phyloP scores from a whole-genome alignment of 768 basidiomycete species.

The Lactarius sp. region DNA sequence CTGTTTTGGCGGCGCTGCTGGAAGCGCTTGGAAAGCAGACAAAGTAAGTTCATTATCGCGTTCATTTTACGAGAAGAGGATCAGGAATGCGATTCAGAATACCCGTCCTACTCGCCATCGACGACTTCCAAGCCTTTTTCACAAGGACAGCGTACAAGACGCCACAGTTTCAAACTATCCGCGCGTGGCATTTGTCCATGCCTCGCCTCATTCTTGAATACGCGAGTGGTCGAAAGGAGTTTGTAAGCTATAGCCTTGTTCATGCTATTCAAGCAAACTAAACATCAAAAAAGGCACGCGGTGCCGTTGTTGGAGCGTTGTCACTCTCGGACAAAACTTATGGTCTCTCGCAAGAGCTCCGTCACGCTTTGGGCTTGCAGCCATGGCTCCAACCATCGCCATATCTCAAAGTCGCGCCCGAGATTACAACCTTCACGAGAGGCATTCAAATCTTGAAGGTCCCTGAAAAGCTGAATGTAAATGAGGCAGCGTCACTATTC shows the following conservation, averaged over 20 bases:
- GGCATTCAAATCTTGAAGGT: slow-evolving; percentile 49
- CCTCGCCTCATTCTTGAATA: slow-evolving; percentile 77
- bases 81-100: slow-evolving; percentile 38
- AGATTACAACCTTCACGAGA: slow-evolving; percentile 47
- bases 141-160: slow-evolving; percentile 64
- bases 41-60: slow-evolving; percentile 41
- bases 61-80: neutral
- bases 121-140: slow-evolving; percentile 84
- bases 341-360: slow-evolving; percentile 56
- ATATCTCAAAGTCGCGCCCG: slow-evolving; percentile 50
- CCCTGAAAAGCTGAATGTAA: slow-evolving; percentile 53
- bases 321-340: slow-evolving; percentile 57
- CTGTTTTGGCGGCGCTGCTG: slow-evolving; percentile 55
- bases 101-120: slow-evolving; percentile 80
- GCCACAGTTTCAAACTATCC: slow-evolving; percentile 62
- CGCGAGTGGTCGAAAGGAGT: slow-evolving; percentile 59
- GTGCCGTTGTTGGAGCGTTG: slow-evolving; percentile 68
- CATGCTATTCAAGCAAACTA: neutral
- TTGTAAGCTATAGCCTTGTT: slow-evolving; percentile 45
- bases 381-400: slow-evolving; percentile 43
- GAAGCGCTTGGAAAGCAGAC: slow-evolving; percentile 59
- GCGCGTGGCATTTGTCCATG: slow-evolving; percentile 72
- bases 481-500: slow-evolving; percentile 71
- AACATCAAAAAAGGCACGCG: slow-evolving; percentile 45
- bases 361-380: slow-evolving; percentile 51